A percentile compares a stretch with the other conserved stretches of the same genome.
These are phyloP conservation scores for Bacidia gigantensis DNA, from an alignment of 495 filamentous ascomycete genomes.

Conservation along the genomic window DNA sequence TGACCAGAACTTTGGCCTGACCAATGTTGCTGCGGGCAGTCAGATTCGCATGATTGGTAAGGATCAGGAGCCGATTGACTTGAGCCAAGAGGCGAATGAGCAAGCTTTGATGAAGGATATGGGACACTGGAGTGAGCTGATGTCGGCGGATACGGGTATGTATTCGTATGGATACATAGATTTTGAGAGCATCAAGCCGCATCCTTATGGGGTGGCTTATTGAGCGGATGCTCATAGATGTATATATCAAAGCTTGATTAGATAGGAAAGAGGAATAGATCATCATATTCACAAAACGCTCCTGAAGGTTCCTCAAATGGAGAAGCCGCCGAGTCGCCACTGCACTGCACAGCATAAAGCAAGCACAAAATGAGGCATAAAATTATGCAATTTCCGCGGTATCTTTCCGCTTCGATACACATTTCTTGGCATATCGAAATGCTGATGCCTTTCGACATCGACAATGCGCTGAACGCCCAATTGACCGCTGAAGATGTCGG, in stretches of 20 bases:
- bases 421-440: not conserved
- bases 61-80: slow-evolving; percentile 38
- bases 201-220: slow-evolving; percentile 22
- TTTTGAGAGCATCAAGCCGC: slow-evolving; percentile 18
- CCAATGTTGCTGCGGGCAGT: slow-evolving; percentile 32
- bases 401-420: not conserved
- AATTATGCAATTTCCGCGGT: not conserved
- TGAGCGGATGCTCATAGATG: not conserved
- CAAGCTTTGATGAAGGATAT: slow-evolving; percentile 30
- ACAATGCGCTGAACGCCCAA: not conserved
- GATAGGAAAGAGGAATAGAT: too few species aligned
- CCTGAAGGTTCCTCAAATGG: too few species aligned
- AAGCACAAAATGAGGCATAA: too few species aligned
- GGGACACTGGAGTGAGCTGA: slow-evolving; percentile 24
- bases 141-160: slow-evolving; percentile 24
- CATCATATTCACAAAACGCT: too few species aligned
- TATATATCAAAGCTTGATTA: too few species aligned
- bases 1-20: slow-evolving; percentile 31
- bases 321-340: too few species aligned
- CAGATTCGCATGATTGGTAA: slow-evolving; percentile 42
- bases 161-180: slow-evolving; percentile 30
- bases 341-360: too few species aligned
- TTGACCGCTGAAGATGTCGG: not conserved
- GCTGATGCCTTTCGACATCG: not conserved
- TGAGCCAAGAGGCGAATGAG: slow-evolving; percentile 30